A percentile compares a stretch with the other conserved stretches of the same genome.
Evolutionary conservation across 768 basidiomycete species (phyloP).

Genomic region (Hirschioporus abietinus): DNA sequence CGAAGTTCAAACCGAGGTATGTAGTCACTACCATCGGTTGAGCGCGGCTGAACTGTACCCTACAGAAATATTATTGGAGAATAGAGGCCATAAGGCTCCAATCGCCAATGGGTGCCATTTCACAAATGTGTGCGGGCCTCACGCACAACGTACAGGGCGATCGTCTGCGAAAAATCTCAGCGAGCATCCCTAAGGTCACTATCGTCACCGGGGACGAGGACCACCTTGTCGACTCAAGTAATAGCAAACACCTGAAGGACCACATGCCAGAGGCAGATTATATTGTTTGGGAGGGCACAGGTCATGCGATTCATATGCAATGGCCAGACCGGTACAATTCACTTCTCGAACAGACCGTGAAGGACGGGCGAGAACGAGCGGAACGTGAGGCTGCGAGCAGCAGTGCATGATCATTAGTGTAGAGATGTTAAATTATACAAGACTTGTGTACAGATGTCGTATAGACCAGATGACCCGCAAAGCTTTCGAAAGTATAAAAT

Average conservation of each 20-base stretch:
- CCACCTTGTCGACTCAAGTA: slow-evolving; percentile 44
- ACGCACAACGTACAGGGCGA: slow-evolving; percentile 53
- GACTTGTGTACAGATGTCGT: background rate
- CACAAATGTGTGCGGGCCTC: slow-evolving; percentile 65
- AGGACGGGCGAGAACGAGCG: slow-evolving; percentile 35
- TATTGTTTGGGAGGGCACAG: slow-evolving; percentile 54
- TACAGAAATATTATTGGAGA: slow-evolving; percentile 3
- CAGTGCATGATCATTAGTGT: background rate
- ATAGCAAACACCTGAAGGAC: slow-evolving; percentile 47
- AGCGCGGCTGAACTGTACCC: background rate
- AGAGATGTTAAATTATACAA: background rate
- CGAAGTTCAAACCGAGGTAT: slow-evolving; percentile 52
- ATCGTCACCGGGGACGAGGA: slow-evolving; percentile 70
- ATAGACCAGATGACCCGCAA: background rate
- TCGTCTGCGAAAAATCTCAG: slow-evolving; percentile 43
- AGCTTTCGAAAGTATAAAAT: background rate
- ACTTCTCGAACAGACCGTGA: slow-evolving; percentile 50
- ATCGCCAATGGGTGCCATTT: slow-evolving; percentile 52
- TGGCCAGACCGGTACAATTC: slow-evolving; percentile 43
- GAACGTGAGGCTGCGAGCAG: background rate
- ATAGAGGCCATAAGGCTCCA: slow-evolving; percentile 42
- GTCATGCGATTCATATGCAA: slow-evolving; percentile 59
- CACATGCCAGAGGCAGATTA: slow-evolving; percentile 53
- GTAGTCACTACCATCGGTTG: slow-evolving; percentile 7
- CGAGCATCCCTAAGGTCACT: slow-evolving; percentile 54